phyloP scores from a whole-genome alignment of 192 early-diverging fungal genomes.

The Irineochytrium annulatum region DNA sequence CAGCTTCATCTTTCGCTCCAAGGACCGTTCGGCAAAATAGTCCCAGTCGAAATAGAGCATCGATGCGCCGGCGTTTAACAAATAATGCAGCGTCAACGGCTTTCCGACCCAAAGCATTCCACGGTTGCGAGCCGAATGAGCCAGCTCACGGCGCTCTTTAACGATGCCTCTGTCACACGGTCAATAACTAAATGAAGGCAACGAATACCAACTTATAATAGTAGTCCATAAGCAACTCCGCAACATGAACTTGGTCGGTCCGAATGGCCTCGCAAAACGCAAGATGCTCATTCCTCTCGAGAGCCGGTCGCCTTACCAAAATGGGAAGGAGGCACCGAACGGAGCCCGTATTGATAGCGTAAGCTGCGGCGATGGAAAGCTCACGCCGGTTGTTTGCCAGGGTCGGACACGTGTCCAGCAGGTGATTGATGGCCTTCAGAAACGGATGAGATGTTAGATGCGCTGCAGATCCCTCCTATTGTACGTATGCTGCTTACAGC shows the following conservation, averaged over 20 bases:
- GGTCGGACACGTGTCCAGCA: not conserved
- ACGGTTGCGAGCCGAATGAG: not conserved
- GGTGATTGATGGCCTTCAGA: not conserved
- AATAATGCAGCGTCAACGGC: not conserved
- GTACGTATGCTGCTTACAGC: not conserved
- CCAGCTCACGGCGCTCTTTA: not conserved
- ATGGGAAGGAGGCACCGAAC: not conserved
- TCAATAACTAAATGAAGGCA: not conserved
- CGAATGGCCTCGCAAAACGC: not conserved
- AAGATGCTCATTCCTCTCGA: not conserved
- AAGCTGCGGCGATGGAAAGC: constrained; percentile 1
- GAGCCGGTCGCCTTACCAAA: not conserved
- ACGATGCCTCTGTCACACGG: not conserved
- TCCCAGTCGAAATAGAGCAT: constrained; percentile 2
- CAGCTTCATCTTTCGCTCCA: not conserved
- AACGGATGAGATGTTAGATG: not conserved
- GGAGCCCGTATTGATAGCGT: not conserved
- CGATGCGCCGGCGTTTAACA: not conserved
- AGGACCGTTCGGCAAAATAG: not conserved
- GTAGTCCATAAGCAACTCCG: not conserved
- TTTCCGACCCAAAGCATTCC: not conserved
- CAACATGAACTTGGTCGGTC: not conserved
- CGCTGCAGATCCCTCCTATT: too few relatives aligned
- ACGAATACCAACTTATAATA: not conserved
- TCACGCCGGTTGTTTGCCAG: not conserved